Conservation (phyloP, 139 green algal species). For the Pycnococcus provasolii region DNA sequence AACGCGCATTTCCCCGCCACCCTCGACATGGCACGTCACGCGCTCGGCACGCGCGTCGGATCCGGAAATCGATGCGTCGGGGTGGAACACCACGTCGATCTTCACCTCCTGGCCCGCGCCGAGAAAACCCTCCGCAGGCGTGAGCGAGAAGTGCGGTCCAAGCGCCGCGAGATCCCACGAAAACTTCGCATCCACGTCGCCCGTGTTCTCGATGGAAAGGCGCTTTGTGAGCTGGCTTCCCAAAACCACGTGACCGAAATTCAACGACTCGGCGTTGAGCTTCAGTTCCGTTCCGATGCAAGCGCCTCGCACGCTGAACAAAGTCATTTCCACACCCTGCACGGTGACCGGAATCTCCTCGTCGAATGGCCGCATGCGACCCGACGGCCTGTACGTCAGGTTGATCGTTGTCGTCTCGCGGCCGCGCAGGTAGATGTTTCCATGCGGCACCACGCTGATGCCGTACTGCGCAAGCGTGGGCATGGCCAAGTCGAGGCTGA, state of each 20-base stretch:
- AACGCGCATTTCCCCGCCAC: slow-evolving; percentile 34
- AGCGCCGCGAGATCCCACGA: slow-evolving; percentile 42
- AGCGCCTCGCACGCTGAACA: slow-evolving; percentile 50
- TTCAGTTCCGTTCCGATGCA: slow-evolving; percentile 54
- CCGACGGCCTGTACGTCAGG: slow-evolving; percentile 39
- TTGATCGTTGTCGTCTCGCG: slow-evolving; percentile 34
- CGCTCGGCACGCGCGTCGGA: slow-evolving; percentile 52
- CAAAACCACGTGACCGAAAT: slow-evolving; percentile 57
- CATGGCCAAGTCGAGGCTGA: slow-evolving; percentile 33
- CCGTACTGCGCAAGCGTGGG: slow-evolving; percentile 33
- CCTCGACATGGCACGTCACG: slow-evolving; percentile 35
- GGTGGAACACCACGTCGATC: slow-evolving; percentile 71
- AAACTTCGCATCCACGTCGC: slow-evolving; percentile 58
- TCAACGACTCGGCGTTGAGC: slow-evolving; percentile 52
- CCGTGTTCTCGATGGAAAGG: slow-evolving; percentile 61
- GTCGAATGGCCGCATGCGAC: slow-evolving; percentile 42
- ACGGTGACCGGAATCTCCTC: slow-evolving; percentile 45
- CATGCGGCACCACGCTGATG: slow-evolving; percentile 39
- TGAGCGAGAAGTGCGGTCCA: slow-evolving; percentile 49
- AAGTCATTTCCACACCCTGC: slow-evolving; percentile 32
- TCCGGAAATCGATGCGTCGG: slow-evolving; percentile 28
- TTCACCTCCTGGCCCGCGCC: slow-evolving; percentile 50
- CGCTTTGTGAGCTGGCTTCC: slow-evolving; percentile 48
- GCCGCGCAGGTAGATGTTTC: slow-evolving; percentile 34
- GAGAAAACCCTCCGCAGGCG: slow-evolving; percentile 52